Evolutionary conservation across 2,329 filamentous ascomycete genomes (phyloP).

Genomic region (Talaromyces sp.): DNA sequence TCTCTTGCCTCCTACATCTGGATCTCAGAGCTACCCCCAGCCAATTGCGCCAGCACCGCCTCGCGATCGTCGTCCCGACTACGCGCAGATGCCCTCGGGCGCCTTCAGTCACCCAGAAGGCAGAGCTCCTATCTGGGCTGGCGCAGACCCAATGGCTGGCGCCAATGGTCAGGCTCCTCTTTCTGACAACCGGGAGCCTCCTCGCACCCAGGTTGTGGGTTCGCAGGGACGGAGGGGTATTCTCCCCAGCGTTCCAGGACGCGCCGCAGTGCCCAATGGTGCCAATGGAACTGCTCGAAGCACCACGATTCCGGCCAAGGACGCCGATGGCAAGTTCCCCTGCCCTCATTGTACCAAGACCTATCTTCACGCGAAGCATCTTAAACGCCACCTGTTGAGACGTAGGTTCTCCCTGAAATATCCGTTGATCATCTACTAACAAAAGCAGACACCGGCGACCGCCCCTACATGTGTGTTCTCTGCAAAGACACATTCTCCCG

Average conservation of each 20-base stretch:
- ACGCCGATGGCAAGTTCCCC: slow-evolving; percentile 95
- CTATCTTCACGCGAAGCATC: slow-evolving; percentile 93
- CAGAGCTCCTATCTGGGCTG: slow-evolving; percentile 54
- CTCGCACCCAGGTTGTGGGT: slow-evolving; percentile 79
- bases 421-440: background rate
- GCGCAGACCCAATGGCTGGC: slow-evolving; percentile 38
- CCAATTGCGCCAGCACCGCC: slow-evolving; percentile 70
- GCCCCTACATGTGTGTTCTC: slow-evolving; percentile 95
- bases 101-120: slow-evolving; percentile 59
- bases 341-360: slow-evolving; percentile 98
- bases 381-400: slow-evolving; percentile 92
- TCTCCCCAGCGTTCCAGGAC: slow-evolving; percentile 81
- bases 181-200: slow-evolving; percentile 40
- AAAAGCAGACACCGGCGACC: slow-evolving; percentile 81
- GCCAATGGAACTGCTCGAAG: slow-evolving; percentile 68
- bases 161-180: slow-evolving; percentile 39
- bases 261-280: slow-evolving; percentile 65
- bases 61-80: slow-evolving; percentile 47
- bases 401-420: slow-evolving; percentile 65
- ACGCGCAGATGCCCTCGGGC: slow-evolving; percentile 69
- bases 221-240: slow-evolving; percentile 91
- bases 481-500: slow-evolving; percentile 98
- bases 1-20: slow-evolving; percentile 66
- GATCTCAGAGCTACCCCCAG: slow-evolving; percentile 67
- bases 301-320: slow-evolving; percentile 84